Conservation (phyloP, 495 filamentous ascomycete genomes). For the Xylaria intraflava region DNA sequence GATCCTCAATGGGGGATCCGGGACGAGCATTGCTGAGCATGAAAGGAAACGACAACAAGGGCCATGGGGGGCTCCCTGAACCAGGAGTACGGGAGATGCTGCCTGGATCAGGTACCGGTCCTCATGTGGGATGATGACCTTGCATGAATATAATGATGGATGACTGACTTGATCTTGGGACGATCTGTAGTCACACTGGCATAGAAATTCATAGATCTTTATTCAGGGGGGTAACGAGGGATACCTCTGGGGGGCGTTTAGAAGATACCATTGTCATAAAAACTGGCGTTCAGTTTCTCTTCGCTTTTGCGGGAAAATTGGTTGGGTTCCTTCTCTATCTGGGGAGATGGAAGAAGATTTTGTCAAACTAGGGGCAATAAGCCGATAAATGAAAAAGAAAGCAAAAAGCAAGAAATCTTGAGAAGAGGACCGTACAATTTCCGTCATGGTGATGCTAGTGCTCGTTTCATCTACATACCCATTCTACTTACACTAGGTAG, state of each 20-base stretch:
- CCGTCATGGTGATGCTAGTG: background rate
- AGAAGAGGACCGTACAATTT: background rate
- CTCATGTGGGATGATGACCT: background rate
- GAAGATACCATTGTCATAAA: slow-evolving; percentile 28
- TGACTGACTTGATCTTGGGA: slow-evolving; percentile 1
- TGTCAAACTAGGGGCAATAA: background rate
- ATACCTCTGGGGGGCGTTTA: slow-evolving; percentile 3
- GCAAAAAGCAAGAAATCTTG: background rate
- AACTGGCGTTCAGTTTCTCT: slow-evolving; percentile 25
- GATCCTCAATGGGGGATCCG: slow-evolving; percentile 44
- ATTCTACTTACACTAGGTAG: too few relatives aligned
- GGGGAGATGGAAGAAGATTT: background rate
- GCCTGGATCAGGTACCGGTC: background rate
- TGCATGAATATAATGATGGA: slow-evolving; percentile 10
- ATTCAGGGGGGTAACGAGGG: slow-evolving; percentile 12
- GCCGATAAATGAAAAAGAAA: background rate
- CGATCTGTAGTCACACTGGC: slow-evolving; percentile 1
- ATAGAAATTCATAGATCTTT: slow-evolving; percentile 1
- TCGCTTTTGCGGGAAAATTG: slow-evolving; percentile 8
- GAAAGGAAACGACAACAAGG: slow-evolving; percentile 15
- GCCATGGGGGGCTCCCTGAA: background rate
- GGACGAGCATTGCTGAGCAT: slow-evolving; percentile 37
- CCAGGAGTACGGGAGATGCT: background rate
- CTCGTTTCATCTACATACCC: too few relatives aligned
- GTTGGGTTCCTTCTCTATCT: slow-evolving; percentile 8